A percentile compares a stretch with the other conserved stretches of the same genome.
Conservation (phyloP, 768 basidiomycete genomes). For the Termitomyces sp. region DNA sequence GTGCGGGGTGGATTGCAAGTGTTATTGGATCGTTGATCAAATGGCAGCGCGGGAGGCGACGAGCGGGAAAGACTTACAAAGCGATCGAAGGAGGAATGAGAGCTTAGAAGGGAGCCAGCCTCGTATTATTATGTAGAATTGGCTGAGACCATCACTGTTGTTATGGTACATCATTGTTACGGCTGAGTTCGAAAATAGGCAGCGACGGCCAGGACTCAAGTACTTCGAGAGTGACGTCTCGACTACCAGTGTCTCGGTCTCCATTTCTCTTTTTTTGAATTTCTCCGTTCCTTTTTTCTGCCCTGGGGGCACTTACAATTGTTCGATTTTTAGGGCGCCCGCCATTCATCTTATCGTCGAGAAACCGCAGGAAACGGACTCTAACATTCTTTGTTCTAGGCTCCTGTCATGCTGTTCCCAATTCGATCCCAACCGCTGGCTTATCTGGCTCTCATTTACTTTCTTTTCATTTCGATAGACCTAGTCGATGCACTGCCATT, state of each 20-base stretch:
- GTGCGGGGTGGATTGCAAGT: slow-evolving; percentile 52
- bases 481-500: slow-evolving; percentile 37
- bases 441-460: slow-evolving; percentile 37
- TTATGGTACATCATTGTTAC: slow-evolving; percentile 18
- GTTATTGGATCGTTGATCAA: slow-evolving; percentile 45
- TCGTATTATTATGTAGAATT: neutral
- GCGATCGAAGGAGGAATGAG: slow-evolving; percentile 73
- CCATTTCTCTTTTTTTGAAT: slow-evolving; percentile 13
- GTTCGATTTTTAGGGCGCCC: slow-evolving; percentile 30
- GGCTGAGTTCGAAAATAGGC: slow-evolving; percentile 23
- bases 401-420: slow-evolving; percentile 37
- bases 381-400: slow-evolving; percentile 29
- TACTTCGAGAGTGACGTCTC: slow-evolving; percentile 8
- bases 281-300: slow-evolving; percentile 10
- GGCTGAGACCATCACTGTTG: neutral
- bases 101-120: neutral
- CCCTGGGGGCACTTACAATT: slow-evolving; percentile 48
- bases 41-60: slow-evolving; percentile 42
- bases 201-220: neutral
- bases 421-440: slow-evolving; percentile 26
- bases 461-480: slow-evolving; percentile 31
- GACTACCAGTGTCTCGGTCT: slow-evolving; percentile 16
- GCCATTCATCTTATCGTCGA: slow-evolving; percentile 32
- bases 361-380: slow-evolving; percentile 53
- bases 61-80: slow-evolving; percentile 79